Evolutionary conservation across 768 basidiomycete species (phyloP).

Genomic region (Termitomyces sp.): DNA sequence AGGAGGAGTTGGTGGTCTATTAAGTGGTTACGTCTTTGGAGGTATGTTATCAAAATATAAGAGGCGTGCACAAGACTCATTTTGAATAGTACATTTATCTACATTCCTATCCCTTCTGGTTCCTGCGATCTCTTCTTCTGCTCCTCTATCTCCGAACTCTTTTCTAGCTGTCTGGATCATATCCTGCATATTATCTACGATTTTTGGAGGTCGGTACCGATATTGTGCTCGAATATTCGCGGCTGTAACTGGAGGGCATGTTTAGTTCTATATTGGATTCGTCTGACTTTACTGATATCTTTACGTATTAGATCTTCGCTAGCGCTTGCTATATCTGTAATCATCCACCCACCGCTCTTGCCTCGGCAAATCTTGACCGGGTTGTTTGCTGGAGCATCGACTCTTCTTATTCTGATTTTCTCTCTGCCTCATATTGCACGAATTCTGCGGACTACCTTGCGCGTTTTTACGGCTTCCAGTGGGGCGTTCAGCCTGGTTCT

Average conservation of each 20-base stretch:
- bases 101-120: constrained; percentile 62
- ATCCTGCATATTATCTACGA: constrained; percentile 43
- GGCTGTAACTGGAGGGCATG: constrained; percentile 57
- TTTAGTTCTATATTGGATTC: not conserved
- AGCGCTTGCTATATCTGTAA: constrained; percentile 18
- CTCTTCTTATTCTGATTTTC: constrained; percentile 38
- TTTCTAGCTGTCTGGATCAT: constrained; percentile 65
- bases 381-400: constrained; percentile 39
- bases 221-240: constrained; percentile 47
- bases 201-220: constrained; percentile 56
- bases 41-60: constrained; percentile 34
- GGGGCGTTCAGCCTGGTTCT: too few relatives aligned
- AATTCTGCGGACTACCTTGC: constrained; percentile 38
- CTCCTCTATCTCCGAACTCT: constrained; percentile 42
- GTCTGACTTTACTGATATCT: not conserved
- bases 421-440: constrained; percentile 44
- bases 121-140: constrained; percentile 48
- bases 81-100: constrained; percentile 48
- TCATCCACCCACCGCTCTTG: constrained; percentile 29
- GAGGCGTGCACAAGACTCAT: constrained; percentile 5
- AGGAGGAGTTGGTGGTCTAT: constrained; percentile 53
- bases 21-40: constrained; percentile 58
- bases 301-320: constrained; percentile 21
- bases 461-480: constrained; percentile 49
- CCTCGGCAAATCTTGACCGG: constrained; percentile 40